Evolutionary conservation across 2,329 filamentous ascomycete species (phyloP), one percentile per base, ranked within the genome.

Genomic region (Albifimbria verrucaria): DNA sequence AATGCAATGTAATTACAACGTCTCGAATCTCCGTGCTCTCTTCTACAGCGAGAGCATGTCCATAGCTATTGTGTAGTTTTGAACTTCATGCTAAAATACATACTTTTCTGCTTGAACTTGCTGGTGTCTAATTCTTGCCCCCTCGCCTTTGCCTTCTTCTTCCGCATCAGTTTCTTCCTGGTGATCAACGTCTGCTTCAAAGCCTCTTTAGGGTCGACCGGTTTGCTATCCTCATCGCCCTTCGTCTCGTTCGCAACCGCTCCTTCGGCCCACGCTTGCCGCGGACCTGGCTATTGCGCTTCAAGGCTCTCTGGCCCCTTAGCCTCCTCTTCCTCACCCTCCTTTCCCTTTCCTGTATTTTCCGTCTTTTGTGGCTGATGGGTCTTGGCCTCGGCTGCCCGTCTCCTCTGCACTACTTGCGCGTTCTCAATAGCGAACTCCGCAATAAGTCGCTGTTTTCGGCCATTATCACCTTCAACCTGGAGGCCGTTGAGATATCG

Each of bases 351-450:
- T 28, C 56, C 48, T 44, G 55, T 53, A 20, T 43, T 52, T 45
- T 57, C 53, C 6, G 50, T 43, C 50, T 59, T 58, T 18, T 12
- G 39, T 9, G 49, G 57, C 51, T 69, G 67, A 21, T 61, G 57
- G 2, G 69, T 68, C 55, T 65, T 71, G 39, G 66, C 67, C 61
- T 75, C 69, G 12, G 64, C 67, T 26, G 65, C 67, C 44, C 62
- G 65, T 55, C 95, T 82, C 58, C 94, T 81, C 60, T 87, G 82
- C n/a, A 99, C 88, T 1, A 99, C 94, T 65, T 97, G 92, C 1
- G 91, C 92, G 64, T 99, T 99, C 73, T 99, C 94, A 68, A 99
- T 96, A 20, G 94, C 92, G 68, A 99, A 99, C 70, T 99, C 95
- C 36, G 93, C 93, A 65, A 99, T 91, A 49, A 99, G 74, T 12